phyloP scores from a whole-genome alignment of 169 alveolate species.

The Eimeria acervulina region DNA sequence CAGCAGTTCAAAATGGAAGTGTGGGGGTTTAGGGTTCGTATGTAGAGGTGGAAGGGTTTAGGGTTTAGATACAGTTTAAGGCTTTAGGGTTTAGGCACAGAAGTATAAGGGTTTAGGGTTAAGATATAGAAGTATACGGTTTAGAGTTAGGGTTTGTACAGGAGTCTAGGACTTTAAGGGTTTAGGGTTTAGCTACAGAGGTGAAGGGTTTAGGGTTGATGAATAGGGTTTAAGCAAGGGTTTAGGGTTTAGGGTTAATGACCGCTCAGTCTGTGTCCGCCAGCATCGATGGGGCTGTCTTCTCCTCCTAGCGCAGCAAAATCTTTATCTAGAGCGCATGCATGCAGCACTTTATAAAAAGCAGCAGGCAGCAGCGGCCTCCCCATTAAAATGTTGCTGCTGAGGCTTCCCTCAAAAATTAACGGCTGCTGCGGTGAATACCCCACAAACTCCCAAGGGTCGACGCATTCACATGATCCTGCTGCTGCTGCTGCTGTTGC shows the following conservation, averaged over 20 bases:
- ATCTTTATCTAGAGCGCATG: slow-evolving; percentile 67
- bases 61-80: too few relatives aligned
- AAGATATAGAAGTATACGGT: too few relatives aligned
- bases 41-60: too few relatives aligned
- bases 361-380: slow-evolving; percentile 47
- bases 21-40: too few relatives aligned
- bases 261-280: slow-evolving; percentile 75
- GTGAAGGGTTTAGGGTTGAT: not conserved
- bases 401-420: slow-evolving; percentile 38
- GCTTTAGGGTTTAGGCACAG: too few relatives aligned
- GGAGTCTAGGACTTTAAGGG: too few relatives aligned
- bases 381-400: slow-evolving; percentile 62
- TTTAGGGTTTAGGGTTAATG: not conserved
- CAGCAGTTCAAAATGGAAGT: too few relatives aligned
- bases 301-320: slow-evolving; percentile 15
- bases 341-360: not conserved
- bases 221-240: not conserved
- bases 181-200: too few relatives aligned
- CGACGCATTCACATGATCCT: not conserved
- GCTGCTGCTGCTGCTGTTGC: not conserved
- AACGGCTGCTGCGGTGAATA: slow-evolving; percentile 64
- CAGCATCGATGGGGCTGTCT: slow-evolving; percentile 42
- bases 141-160: too few relatives aligned
- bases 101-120: too few relatives aligned
- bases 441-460: slow-evolving; percentile 31